These are phyloP conservation scores for Cerrena zonata DNA, from an alignment of 1,284 basidiomycete species.

Conservation along the genomic window DNA sequence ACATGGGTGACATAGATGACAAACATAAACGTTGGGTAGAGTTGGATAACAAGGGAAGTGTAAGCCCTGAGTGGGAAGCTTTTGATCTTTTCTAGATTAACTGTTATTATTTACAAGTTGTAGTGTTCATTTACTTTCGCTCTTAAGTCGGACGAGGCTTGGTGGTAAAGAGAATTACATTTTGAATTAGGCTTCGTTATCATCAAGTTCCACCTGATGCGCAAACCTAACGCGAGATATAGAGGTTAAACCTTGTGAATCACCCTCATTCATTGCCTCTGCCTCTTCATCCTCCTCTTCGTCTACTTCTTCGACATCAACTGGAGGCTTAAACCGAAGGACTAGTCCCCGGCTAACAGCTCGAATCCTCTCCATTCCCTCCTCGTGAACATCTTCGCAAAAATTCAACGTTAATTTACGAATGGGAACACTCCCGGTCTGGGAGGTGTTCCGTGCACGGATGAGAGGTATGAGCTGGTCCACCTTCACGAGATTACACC, in stretches of 20 bases:
- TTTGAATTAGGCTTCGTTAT: too few relatives aligned
- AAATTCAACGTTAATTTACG: background rate
- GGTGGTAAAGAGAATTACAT: background rate
- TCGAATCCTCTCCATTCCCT: background rate
- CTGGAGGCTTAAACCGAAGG: background rate
- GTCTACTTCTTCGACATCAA: background rate
- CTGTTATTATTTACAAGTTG: background rate
- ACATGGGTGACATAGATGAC: constrained; percentile 39
- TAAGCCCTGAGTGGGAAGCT: constrained; percentile 51
- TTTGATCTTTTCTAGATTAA: constrained; percentile 37
- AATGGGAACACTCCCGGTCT: background rate
- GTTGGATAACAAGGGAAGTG: constrained; percentile 46
- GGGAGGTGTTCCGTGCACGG: background rate
- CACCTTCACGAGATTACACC: background rate
- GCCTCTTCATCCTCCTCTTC: background rate
- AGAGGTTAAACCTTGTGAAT: background rate
- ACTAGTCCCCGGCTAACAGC: background rate
- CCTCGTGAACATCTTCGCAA: background rate
- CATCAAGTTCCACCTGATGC: background rate
- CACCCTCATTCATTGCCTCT: background rate
- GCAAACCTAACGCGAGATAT: background rate
- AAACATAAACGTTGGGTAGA: constrained; percentile 52
- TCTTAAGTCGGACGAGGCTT: too few relatives aligned
- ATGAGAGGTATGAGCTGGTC: background rate
- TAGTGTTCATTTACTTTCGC: constrained; percentile 1